phyloP scores from a whole-genome alignment of 208 protist genomes.

The Trypanosomatidae sp. region DNA sequence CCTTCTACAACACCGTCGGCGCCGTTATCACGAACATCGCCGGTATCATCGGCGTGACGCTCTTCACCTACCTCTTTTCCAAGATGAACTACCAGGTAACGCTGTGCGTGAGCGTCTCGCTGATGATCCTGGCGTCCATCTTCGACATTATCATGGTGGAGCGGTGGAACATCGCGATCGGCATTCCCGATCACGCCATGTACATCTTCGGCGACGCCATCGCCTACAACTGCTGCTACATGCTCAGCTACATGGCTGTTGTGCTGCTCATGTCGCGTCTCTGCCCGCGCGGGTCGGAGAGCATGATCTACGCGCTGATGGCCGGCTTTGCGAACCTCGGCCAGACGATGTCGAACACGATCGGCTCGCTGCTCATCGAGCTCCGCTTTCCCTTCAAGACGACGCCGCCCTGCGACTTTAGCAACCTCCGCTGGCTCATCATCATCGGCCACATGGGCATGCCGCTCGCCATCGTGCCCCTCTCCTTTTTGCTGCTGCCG shows the following conservation, averaged over 20 bases:
- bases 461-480: constrained; percentile 63
- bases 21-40: constrained; percentile 52
- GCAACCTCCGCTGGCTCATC: constrained; percentile 63
- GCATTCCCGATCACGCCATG: constrained; percentile 63
- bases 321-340: constrained; percentile 86
- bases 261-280: constrained; percentile 81
- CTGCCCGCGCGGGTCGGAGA: constrained; percentile 81
- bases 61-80: constrained; percentile 71
- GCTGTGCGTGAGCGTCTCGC: constrained; percentile 52
- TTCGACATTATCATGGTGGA: constrained; percentile 81
- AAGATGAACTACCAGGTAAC: constrained; percentile 68
- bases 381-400: too few relatives aligned
- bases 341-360: constrained; percentile 35
- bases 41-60: constrained; percentile 55
- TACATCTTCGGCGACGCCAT: constrained; percentile 78
- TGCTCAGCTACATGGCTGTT: constrained; percentile 80
- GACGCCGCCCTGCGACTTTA: too few relatives aligned
- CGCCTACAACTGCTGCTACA: constrained; percentile 65
- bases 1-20: constrained; percentile 67
- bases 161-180: constrained; percentile 68
- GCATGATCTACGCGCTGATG: constrained; percentile 80
- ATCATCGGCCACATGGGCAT: constrained; percentile 64
- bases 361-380: constrained; percentile 69
- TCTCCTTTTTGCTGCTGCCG: constrained; percentile 73
- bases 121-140: constrained; percentile 53